Evolutionary conservation across 2,329 filamentous ascomycete genomes (phyloP).

Genomic region (Cordyceps farinosa): DNA sequence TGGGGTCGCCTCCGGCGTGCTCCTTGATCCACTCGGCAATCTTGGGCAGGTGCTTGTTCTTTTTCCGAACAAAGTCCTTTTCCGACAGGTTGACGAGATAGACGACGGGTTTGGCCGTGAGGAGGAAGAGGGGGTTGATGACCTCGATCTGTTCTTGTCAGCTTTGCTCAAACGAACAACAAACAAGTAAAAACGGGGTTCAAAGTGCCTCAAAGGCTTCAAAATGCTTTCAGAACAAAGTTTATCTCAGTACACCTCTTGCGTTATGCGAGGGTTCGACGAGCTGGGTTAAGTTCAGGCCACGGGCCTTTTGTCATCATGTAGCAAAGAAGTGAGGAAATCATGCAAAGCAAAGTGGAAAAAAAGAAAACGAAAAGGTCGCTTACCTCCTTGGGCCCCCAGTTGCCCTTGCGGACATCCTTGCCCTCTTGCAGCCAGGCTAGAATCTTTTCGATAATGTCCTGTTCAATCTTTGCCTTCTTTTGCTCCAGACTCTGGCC

Average conservation of each 20-base stretch:
- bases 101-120: slow-evolving; percentile 95
- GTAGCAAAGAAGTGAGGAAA: slow-evolving; percentile 25
- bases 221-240: slow-evolving; percentile 59
- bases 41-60: slow-evolving; percentile 97
- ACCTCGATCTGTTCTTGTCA: slow-evolving; percentile 72
- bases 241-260: slow-evolving; percentile 84
- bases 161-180: not conserved
- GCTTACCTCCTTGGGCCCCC: slow-evolving; percentile 91
- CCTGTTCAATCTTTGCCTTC: slow-evolving; percentile 92
- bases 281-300: slow-evolving; percentile 99
- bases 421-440: slow-evolving; percentile 82
- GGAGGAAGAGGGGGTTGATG: slow-evolving; percentile 93
- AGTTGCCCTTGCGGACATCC: slow-evolving; percentile 86
- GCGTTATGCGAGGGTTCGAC: slow-evolving; percentile 84
- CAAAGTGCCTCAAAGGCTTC: slow-evolving; percentile 19
- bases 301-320: slow-evolving; percentile 98
- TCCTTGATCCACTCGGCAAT: slow-evolving; percentile 95
- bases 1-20: slow-evolving; percentile 79
- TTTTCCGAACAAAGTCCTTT: slow-evolving; percentile 95
- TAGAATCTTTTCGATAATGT: slow-evolving; percentile 86
- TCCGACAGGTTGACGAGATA: slow-evolving; percentile 97
- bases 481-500: slow-evolving; percentile 97
- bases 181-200: not conserved
- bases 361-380: slow-evolving; percentile 24
- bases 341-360: slow-evolving; percentile 17